These are phyloP conservation scores for Phanerochaete sordida DNA, from an alignment of 768 basidiomycete species.

Conservation along the genomic window DNA sequence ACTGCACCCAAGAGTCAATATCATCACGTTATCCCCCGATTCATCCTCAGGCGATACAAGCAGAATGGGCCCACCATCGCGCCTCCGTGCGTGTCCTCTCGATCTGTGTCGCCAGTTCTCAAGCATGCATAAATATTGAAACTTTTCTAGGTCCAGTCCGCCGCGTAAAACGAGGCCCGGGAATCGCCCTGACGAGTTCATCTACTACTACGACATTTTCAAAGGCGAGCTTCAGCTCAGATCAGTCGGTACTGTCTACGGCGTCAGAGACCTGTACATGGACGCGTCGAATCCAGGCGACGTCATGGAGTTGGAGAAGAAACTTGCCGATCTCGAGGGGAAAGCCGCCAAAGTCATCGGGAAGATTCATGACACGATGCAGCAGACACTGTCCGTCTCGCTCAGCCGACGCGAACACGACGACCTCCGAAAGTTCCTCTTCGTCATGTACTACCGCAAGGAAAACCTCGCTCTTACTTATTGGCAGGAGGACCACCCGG, in stretches of 20 bases:
- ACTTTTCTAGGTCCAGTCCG: too few relatives aligned
- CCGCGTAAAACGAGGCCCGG: too few relatives aligned
- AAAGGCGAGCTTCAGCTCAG: neutral
- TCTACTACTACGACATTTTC: neutral
- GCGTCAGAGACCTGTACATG: neutral
- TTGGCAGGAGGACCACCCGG: neutral
- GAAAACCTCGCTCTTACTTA: neutral
- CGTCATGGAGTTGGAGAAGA: slow-evolving; percentile 1
- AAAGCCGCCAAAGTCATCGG: neutral
- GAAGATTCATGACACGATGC: neutral
- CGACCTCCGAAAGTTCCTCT: neutral
- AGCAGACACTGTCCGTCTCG: neutral
- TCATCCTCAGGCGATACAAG: neutral
- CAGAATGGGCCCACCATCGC: neutral
- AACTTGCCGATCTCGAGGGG: neutral
- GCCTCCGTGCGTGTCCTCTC: neutral
- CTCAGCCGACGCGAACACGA: neutral
- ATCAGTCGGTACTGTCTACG: neutral
- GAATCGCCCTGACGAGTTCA: neutral
- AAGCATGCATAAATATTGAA: too few relatives aligned
- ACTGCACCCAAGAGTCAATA: neutral
- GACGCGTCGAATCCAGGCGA: neutral
- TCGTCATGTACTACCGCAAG: neutral
- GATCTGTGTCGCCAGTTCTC: neutral
- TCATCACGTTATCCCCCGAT: neutral